phyloP scores from a whole-genome alignment of 1,284 basidiomycete species.

The Vanrija pseudolonga region DNA sequence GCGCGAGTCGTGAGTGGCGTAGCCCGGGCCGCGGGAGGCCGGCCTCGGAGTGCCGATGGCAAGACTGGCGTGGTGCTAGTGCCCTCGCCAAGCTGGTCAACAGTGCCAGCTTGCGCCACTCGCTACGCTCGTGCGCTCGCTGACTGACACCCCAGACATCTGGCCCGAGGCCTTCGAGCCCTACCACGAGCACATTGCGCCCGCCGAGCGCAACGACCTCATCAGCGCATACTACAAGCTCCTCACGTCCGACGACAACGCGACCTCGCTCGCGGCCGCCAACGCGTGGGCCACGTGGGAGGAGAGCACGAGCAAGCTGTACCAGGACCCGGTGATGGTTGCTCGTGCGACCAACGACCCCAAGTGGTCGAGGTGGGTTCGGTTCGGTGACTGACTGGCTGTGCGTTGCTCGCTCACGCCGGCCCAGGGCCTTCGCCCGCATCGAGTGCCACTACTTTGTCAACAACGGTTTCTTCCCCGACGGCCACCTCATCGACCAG shows the following conservation, averaged over 20 bases:
- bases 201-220: slow-evolving; percentile 71
- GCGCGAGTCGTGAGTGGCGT: slow-evolving; percentile 28
- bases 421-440: slow-evolving; percentile 65
- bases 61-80: no score
- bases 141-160: slow-evolving; percentile 41
- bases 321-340: slow-evolving; percentile 66
- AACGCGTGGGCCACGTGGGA: slow-evolving; percentile 75
- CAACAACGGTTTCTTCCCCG: slow-evolving; percentile 79
- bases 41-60: no score
- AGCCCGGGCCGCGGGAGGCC: neutral
- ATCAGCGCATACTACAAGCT: slow-evolving; percentile 71
- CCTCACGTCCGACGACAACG: slow-evolving; percentile 66
- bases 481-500: slow-evolving; percentile 77
- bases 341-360: slow-evolving; percentile 64
- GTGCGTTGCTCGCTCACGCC: neutral
- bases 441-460: slow-evolving; percentile 93
- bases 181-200: slow-evolving; percentile 74
- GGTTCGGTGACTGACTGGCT: no score
- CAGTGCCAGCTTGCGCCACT: no score
- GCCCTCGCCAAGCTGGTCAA: no score
- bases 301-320: slow-evolving; percentile 75
- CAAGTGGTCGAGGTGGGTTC: slow-evolving; percentile 57
- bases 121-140: no score
- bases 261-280: slow-evolving; percentile 60
- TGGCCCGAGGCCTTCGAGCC: slow-evolving; percentile 88